Percentiles rank a stretch among this genome's conserved stretches.
These are phyloP conservation scores for Aspergillus fumigatus DNA, from an alignment of 2,329 filamentous ascomycete genomes.

Conservation along the genomic window DNA sequence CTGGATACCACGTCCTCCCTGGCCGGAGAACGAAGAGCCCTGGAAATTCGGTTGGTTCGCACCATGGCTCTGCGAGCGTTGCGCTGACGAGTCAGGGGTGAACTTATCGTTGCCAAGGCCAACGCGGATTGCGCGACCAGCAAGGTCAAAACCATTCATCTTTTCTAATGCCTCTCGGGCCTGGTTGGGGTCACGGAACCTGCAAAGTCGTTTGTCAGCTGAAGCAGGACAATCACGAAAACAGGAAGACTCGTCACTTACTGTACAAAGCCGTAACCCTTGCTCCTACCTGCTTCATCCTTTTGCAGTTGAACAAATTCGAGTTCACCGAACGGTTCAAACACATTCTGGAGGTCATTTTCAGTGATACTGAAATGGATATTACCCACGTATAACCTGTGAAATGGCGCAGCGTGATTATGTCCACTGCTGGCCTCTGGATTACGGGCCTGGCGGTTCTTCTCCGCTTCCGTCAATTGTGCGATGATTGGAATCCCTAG, in stretches of 20 bases:
- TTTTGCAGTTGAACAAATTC: constrained; percentile 98
- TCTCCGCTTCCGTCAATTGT: constrained; percentile 97
- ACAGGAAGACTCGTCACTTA: constrained; percentile 49
- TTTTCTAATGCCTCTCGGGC: constrained; percentile 94
- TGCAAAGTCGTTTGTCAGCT: constrained; percentile 43
- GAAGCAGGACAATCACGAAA: background rate
- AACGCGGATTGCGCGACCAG: constrained; percentile 93
- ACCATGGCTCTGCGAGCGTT: constrained; percentile 81
- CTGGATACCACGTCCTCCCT: constrained; percentile 80
- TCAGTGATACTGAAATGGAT: constrained; percentile 99
- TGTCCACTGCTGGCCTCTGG: constrained; percentile 64
- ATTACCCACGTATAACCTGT: constrained; percentile 97
- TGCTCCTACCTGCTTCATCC: constrained; percentile 83
- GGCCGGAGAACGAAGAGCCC: constrained; percentile 86
- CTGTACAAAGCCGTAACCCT: constrained; percentile 98
- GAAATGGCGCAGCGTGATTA: constrained; percentile 85
- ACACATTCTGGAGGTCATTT: constrained; percentile 89
- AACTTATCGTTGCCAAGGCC: constrained; percentile 99
- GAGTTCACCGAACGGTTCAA: constrained; percentile 94
- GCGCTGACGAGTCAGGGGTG: constrained; percentile 91
- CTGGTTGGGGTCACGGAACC: constrained; percentile 83
- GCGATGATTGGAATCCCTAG: constrained; percentile 98
- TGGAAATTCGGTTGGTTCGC: constrained; percentile 65
- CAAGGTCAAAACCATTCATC: constrained; percentile 99
- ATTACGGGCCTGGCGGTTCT: constrained; percentile 92